Evolutionary conservation across 2,329 filamentous ascomycete genomes (phyloP).

Genomic region (Fusarium neocosmosporiellum): DNA sequence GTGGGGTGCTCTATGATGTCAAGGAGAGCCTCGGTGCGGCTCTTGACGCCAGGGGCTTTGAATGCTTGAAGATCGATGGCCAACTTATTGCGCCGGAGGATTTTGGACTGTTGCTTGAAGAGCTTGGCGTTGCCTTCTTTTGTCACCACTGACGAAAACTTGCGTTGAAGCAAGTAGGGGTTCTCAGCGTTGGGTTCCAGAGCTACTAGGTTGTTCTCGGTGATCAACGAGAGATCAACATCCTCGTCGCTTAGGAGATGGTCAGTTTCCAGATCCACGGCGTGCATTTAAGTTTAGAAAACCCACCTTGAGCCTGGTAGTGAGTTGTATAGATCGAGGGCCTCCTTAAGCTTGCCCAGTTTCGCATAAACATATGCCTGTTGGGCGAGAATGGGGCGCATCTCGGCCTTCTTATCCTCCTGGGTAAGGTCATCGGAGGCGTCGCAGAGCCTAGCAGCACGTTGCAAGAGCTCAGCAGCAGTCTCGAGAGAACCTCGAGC

Average conservation of each 20-base stretch:
- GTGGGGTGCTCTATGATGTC: slow-evolving; percentile 43
- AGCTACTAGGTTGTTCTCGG: slow-evolving; percentile 70
- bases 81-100: slow-evolving; percentile 70
- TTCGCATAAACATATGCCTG: slow-evolving; percentile 78
- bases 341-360: slow-evolving; percentile 74
- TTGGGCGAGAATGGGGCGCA: slow-evolving; percentile 81
- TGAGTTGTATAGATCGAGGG: slow-evolving; percentile 69
- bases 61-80: slow-evolving; percentile 73
- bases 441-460: slow-evolving; percentile 77
- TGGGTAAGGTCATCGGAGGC: slow-evolving; percentile 77
- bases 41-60: slow-evolving; percentile 72
- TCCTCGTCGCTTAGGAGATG: slow-evolving; percentile 69
- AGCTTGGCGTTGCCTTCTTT: slow-evolving; percentile 70
- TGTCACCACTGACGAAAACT: slow-evolving; percentile 65
- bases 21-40: slow-evolving; percentile 58
- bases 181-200: slow-evolving; percentile 62
- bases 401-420: slow-evolving; percentile 79
- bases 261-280: not conserved
- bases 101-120: slow-evolving; percentile 74
- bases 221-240: slow-evolving; percentile 72
- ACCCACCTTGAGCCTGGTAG: slow-evolving; percentile 72
- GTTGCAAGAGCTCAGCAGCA: slow-evolving; percentile 74
- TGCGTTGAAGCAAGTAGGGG: slow-evolving; percentile 74
- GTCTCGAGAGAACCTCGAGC: slow-evolving; percentile 74
- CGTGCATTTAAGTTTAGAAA: not conserved